Conservation (phyloP, 768 basidiomycete species). For the Boletus sp. region DNA sequence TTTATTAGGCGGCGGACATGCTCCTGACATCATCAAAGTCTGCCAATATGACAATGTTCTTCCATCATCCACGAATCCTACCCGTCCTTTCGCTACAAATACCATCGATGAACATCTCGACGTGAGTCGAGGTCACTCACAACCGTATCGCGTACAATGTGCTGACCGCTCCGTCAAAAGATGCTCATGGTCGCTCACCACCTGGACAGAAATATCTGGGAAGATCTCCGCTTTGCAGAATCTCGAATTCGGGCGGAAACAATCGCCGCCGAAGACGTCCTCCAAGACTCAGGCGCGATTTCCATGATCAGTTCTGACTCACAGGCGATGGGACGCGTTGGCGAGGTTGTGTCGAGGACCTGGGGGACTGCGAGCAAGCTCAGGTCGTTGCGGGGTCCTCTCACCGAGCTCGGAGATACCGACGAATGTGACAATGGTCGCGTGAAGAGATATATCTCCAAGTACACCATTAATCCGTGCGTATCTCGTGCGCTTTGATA, state of each 20-base stretch:
- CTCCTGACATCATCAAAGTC: slow-evolving; percentile 98
- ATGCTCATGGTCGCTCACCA: slow-evolving; percentile 99
- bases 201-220: slow-evolving; percentile 84
- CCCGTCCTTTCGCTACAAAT: slow-evolving; percentile 86
- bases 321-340: slow-evolving; percentile 98
- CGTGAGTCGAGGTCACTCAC: slow-evolving; percentile 47
- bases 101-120: slow-evolving; percentile 97
- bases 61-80: slow-evolving; percentile 96
- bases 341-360: slow-evolving; percentile 88
- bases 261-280: slow-evolving; percentile 94
- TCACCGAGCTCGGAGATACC: slow-evolving; percentile 54
- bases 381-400: slow-evolving; percentile 73
- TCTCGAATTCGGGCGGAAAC: slow-evolving; percentile 97
- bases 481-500: no score
- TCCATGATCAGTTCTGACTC: slow-evolving; percentile 96
- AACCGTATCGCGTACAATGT: background rate
- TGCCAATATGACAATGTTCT: slow-evolving; percentile 87
- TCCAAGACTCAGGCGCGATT: slow-evolving; percentile 91
- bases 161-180: slow-evolving; percentile 39
- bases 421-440: slow-evolving; percentile 67
- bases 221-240: slow-evolving; percentile 95
- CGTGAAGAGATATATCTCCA: slow-evolving; percentile 93
- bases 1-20: slow-evolving; percentile 80
- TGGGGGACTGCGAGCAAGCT: slow-evolving; percentile 99
- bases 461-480: slow-evolving; percentile 97